Conservation (phyloP, 129 eudicot genomes). For the Glebionis coronaria region DNA sequence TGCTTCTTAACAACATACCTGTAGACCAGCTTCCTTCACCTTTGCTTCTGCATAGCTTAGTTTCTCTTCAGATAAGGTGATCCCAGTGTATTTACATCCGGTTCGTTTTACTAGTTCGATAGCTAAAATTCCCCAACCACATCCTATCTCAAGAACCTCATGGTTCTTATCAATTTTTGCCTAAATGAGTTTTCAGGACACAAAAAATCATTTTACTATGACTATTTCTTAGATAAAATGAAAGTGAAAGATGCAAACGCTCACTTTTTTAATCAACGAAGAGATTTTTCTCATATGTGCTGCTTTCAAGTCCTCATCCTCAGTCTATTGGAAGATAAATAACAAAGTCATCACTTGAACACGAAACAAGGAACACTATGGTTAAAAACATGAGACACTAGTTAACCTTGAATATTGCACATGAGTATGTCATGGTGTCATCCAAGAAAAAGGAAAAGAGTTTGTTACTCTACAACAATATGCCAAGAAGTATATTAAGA, state of each 20-base stretch:
- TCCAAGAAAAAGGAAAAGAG: constrained; percentile 86
- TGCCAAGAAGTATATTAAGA: no score
- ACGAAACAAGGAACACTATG: neutral
- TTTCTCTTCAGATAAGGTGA: constrained; percentile 81
- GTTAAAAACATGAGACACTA: constrained; percentile 8
- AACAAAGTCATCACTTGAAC: neutral
- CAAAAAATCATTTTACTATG: neutral
- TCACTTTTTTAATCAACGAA: constrained; percentile 70
- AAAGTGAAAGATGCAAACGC: neutral
- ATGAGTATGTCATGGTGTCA: constrained; percentile 89
- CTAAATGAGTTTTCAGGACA: constrained; percentile 8
- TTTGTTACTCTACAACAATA: constrained; percentile 57
- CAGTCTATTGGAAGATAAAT: constrained; percentile 35
- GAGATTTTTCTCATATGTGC: constrained; percentile 79
- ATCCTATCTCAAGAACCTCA: constrained; percentile 82
- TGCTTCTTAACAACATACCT: constrained; percentile 37
- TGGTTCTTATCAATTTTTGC: constrained; percentile 67
- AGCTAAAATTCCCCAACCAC: constrained; percentile 95
- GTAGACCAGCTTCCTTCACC: constrained; percentile 86
- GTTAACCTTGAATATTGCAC: constrained; percentile 80
- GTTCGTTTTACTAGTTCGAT: constrained; percentile 79
- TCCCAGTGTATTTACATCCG: constrained; percentile 94
- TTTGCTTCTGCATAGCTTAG: constrained; percentile 68
- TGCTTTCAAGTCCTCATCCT: constrained; percentile 63
- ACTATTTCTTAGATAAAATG: neutral